Evolutionary conservation across 1,139 yeast species (phyloP).

Genomic region (Saccharomyces hybrid): DNA sequence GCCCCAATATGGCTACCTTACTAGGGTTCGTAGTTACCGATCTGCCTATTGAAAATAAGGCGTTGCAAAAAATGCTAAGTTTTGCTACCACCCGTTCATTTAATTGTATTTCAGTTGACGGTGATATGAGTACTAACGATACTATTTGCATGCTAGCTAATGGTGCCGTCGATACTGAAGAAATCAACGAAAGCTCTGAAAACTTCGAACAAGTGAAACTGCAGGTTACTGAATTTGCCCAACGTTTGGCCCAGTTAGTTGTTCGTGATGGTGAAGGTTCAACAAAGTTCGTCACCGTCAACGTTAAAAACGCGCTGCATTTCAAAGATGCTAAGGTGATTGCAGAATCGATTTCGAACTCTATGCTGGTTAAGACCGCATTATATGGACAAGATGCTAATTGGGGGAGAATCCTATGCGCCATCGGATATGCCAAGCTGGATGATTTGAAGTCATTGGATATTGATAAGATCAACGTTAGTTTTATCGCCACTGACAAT

Average conservation of each 20-base stretch:
- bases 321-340: constrained; percentile 75
- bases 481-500: constrained; percentile 81
- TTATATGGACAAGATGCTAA: constrained; percentile 95
- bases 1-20: constrained; percentile 97
- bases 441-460: constrained; percentile 54
- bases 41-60: constrained; percentile 76
- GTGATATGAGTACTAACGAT: constrained; percentile 96
- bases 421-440: constrained; percentile 73
- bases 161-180: constrained; percentile 83
- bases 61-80: constrained; percentile 57
- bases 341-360: constrained; percentile 80
- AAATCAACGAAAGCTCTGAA: constrained; percentile 40
- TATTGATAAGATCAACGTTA: constrained; percentile 61
- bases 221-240: constrained; percentile 71
- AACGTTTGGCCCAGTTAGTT: constrained; percentile 78
- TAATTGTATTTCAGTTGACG: constrained; percentile 93
- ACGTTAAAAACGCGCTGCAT: constrained; percentile 64
- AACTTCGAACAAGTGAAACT: constrained; percentile 45
- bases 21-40: constrained; percentile 89
- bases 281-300: constrained; percentile 86
- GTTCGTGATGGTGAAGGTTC: constrained; percentile 99
- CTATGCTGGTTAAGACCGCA: constrained; percentile 89
- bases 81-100: constrained; percentile 78
- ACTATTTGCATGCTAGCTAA: constrained; percentile 90
- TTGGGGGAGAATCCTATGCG: constrained; percentile 97